A percentile compares a stretch with the other conserved stretches of the same genome.
These are phyloP conservation scores for Camelina hispida DNA, from an alignment of 345 rosid genomes.

Conservation along the genomic window DNA sequence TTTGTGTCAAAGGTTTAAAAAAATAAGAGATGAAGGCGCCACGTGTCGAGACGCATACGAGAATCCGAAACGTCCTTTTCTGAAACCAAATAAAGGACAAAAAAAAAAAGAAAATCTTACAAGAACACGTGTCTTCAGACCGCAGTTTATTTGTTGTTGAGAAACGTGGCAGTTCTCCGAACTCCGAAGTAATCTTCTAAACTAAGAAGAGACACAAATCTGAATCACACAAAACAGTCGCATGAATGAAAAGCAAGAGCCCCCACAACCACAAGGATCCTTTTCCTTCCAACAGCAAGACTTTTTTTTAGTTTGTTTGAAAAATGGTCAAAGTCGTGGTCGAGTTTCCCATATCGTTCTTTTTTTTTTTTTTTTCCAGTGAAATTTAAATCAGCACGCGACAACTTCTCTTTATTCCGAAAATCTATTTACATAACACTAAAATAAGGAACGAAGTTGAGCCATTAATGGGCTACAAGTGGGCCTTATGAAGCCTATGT, in stretches of 20 bases:
- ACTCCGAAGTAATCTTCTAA: conserved; percentile 1
- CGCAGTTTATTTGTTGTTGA: neutral
- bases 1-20: neutral
- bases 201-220: neutral
- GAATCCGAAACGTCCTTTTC: conserved; percentile 26
- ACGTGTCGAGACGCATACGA: conserved; percentile 32
- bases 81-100: neutral
- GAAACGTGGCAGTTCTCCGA: conserved; percentile 37
- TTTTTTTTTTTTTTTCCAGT: neutral
- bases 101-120: neutral
- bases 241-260: conserved; percentile 5
- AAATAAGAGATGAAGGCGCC: neutral
- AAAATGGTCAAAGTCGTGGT: conserved; percentile 3
- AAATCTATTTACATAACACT: neutral
- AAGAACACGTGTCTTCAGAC: conserved; percentile 17
- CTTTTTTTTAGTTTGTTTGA: neutral
- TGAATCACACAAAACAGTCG: neutral
- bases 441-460: neutral
- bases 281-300: neutral
- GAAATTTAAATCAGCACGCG: neutral
- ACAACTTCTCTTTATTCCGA: neutral
- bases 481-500: neutral
- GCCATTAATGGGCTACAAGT: neutral
- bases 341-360: neutral
- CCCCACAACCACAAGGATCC: neutral